phyloP scores from a whole-genome alignment of 768 basidiomycete species.

The Coprinellus micaceus region DNA sequence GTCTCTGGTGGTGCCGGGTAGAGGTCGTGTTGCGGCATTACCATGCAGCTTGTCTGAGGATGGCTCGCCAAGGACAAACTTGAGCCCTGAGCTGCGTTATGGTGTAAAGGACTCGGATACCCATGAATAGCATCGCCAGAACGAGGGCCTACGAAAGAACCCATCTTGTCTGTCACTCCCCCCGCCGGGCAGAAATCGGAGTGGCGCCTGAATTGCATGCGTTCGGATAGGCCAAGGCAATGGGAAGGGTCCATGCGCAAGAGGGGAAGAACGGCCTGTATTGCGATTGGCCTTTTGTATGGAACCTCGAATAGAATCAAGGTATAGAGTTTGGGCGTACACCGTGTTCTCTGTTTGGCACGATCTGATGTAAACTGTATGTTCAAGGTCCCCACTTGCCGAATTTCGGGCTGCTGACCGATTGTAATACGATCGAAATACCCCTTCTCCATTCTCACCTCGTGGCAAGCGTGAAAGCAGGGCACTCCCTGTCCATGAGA shows the following conservation, averaged over 20 bases:
- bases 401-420: conserved; percentile 7
- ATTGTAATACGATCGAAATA: conserved; percentile 1
- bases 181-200: neutral
- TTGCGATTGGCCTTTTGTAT: conserved; percentile 6
- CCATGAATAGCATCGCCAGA: conserved; percentile 4
- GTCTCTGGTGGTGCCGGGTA: conserved; percentile 5
- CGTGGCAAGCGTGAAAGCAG: neutral
- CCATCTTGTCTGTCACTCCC: neutral
- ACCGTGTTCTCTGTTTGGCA: conserved; percentile 6
- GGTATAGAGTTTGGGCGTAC: neutral
- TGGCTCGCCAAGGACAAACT: neutral
- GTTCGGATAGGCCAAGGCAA: neutral
- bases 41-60: neutral
- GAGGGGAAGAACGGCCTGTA: neutral
- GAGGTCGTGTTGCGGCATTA: neutral
- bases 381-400: conserved; percentile 11
- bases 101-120: conserved; percentile 5
- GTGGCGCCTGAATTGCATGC: conserved; percentile 4
- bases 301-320: conserved; percentile 10
- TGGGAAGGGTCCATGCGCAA: conserved; percentile 1
- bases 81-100: neutral
- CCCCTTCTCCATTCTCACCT: neutral
- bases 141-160: conserved; percentile 10
- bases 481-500: neutral
- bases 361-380: conserved; percentile 13